These are phyloP conservation scores for Fonsecaea pugnacius DNA, from an alignment of 2,329 filamentous ascomycete species.

Conservation along the genomic window DNA sequence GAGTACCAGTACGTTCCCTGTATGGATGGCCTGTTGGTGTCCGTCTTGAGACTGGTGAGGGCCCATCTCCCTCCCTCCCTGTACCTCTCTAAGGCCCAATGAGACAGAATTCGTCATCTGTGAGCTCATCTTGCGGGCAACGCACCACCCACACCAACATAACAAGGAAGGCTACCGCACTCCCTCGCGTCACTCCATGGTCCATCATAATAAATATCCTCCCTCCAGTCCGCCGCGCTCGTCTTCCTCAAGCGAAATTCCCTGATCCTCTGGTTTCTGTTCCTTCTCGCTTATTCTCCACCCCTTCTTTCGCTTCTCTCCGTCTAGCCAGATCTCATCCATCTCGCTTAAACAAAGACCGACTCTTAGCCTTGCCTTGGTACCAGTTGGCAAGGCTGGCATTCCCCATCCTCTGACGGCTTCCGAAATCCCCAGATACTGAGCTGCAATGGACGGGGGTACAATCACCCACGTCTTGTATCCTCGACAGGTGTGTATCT, in stretches of 20 bases:
- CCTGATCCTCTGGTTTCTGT: background rate
- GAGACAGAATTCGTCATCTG: slow-evolving; percentile 15
- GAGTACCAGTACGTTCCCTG: background rate
- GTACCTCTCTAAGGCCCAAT: background rate
- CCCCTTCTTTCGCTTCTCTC: slow-evolving; percentile 1
- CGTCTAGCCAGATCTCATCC: background rate
- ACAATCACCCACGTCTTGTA: slow-evolving; percentile 28
- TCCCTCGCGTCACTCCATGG: background rate
- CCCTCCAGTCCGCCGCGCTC: background rate
- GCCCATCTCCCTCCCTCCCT: background rate
- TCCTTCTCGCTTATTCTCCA: slow-evolving; percentile 1
- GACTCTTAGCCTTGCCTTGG: background rate
- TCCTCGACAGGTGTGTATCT: slow-evolving; percentile 28
- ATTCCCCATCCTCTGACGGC: background rate
- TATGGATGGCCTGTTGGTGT: background rate
- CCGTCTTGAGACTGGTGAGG: background rate
- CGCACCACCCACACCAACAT: background rate
- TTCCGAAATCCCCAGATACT: background rate
- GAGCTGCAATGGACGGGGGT: slow-evolving; percentile 9
- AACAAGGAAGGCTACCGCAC: background rate
- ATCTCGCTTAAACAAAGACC: slow-evolving; percentile 3
- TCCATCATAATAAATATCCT: background rate
- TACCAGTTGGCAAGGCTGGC: background rate
- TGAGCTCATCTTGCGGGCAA: slow-evolving; percentile 8
- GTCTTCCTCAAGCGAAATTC: background rate